Base-by-base conservation (phyloP, 2,329 filamentous ascomycete genomes). In the Verticillium tricorpus region DNA sequence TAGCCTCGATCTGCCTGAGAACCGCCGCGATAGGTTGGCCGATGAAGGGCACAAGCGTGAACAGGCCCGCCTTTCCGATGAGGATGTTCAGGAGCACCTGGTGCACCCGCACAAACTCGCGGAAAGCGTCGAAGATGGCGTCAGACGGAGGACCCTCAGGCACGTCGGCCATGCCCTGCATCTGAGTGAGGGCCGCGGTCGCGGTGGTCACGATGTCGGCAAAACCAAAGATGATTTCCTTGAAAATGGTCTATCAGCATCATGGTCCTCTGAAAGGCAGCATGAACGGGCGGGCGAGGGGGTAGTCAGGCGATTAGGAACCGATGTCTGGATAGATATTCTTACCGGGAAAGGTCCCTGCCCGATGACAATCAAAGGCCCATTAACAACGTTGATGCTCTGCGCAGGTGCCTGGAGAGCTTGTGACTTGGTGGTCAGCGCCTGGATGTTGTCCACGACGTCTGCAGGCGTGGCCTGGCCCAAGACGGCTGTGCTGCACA, bases 51-150 rank as follows among this genome's bases (percentile, higher is more conserved):
- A 74, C 59, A 0, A 61, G 61, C 0, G 12, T 60, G 56, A 74
- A 64, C 5, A 75, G 56, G 2, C 71, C 71, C 19, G 72, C 65
- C 64, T 75, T 76, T 57, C 70, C 71, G 60, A 75, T 76, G 4
- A 76, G 62, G 34, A 73, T 73, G 34, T 73, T 72, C 15, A 76
- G 67, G 9, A 74, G 65, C 1, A n/a, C 57, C 63, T 75, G 70
- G 37, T 76, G 72, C 8, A 72, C 66, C 6, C 57, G 11, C 22
- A 71, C 70, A 22, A 76, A 75, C 61, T 70, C 56, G 50, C 66
- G 66, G 64, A 73, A 73, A 5, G 72, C 68, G 9, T 72, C 58
- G 50, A 65, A 64, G 9, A 74, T 68, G 9, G 55, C 59, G 7
- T 66, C 54, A 1, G 67, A 58, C 3, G 66, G 64, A 22, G 65